phyloP scores from a whole-genome alignment of 805 yeast species.

The Saturnispora dispora region DNA sequence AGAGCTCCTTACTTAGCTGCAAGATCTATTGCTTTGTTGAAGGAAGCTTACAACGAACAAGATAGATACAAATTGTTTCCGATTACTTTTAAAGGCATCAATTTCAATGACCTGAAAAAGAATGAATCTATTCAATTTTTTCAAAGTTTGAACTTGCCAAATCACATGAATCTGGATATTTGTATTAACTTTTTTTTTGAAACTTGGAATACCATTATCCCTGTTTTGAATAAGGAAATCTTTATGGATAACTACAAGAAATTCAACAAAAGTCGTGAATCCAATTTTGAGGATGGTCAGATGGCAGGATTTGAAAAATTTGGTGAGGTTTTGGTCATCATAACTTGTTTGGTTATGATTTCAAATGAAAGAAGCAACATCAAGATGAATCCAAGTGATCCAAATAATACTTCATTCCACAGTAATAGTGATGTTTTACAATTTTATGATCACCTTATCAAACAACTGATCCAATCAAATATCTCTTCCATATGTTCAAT shows the following conservation, averaged over 20 bases:
- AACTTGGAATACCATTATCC: conserved; percentile 67
- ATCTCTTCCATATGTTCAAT: conserved; percentile 52
- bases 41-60: conserved; percentile 36
- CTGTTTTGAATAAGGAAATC: conserved; percentile 60
- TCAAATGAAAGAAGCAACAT: conserved; percentile 28
- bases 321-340: conserved; percentile 44
- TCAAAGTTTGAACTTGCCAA: conserved; percentile 34
- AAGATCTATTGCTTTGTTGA: conserved; percentile 58
- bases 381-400: conserved; percentile 1
- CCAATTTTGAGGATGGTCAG: conserved; percentile 31
- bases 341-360: conserved; percentile 42
- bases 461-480: conserved; percentile 55
- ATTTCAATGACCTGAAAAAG: conserved; percentile 31
- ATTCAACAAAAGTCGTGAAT: conserved; percentile 39
- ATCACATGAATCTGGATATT: conserved; percentile 56
- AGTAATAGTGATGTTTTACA: conserved; percentile 30
- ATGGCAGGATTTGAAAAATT: conserved; percentile 42
- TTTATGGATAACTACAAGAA: conserved; percentile 52
- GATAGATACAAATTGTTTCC: conserved; percentile 25
- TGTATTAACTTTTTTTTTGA: conserved; percentile 60
- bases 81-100: conserved; percentile 27
- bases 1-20: conserved; percentile 66
- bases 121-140: conserved; percentile 40
- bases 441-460: conserved; percentile 52
- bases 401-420: conserved; percentile 6